Percentiles rank a stretch among this genome's conserved stretches.
These are phyloP conservation scores for Fusarium sp. DNA, from an alignment of 2,329 filamentous ascomycete species.

Conservation along the genomic window DNA sequence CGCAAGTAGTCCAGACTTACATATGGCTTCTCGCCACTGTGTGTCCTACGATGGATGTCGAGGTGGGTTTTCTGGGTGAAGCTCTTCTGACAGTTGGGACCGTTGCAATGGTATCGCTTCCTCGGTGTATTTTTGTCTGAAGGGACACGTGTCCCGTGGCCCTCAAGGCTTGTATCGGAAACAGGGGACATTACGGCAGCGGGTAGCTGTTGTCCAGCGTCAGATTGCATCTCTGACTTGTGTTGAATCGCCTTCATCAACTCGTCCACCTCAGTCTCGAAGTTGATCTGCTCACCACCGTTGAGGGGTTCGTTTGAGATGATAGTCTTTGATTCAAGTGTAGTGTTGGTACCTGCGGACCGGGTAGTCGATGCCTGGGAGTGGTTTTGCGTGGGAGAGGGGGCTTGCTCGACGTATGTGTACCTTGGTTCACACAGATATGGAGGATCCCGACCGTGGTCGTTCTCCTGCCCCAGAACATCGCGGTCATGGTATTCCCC, in stretches of 20 bases:
- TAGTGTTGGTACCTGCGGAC: constrained; percentile 47
- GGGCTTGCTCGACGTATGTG: constrained; percentile 52
- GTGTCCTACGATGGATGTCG: constrained; percentile 87
- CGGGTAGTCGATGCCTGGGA: constrained; percentile 48
- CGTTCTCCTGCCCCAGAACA: constrained; percentile 38
- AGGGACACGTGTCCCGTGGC: constrained; percentile 38
- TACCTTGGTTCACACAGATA: constrained; percentile 48
- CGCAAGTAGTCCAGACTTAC: constrained; percentile 64
- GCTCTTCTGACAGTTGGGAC: constrained; percentile 80
- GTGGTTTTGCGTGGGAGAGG: constrained; percentile 52
- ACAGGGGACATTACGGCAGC: constrained; percentile 46
- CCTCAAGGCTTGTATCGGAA: constrained; percentile 41
- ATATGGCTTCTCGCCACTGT: constrained; percentile 92
- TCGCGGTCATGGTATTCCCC: constrained; percentile 52
- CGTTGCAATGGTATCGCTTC: constrained; percentile 79
- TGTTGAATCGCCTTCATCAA: constrained; percentile 90
- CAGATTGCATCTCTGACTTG: constrained; percentile 61
- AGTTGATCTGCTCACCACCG: constrained; percentile 67
- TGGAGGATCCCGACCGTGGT: constrained; percentile 42
- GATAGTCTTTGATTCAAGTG: constrained; percentile 56
- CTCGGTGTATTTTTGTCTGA: constrained; percentile 48
- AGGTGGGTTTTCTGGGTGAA: constrained; percentile 95
- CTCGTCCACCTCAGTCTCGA: constrained; percentile 86
- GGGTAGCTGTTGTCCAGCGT: constrained; percentile 46
- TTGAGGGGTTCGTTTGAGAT: constrained; percentile 61